Base-by-base conservation (phyloP, 371 early-diverging fungal genomes). In the Apophysomyces variabilis region DNA sequence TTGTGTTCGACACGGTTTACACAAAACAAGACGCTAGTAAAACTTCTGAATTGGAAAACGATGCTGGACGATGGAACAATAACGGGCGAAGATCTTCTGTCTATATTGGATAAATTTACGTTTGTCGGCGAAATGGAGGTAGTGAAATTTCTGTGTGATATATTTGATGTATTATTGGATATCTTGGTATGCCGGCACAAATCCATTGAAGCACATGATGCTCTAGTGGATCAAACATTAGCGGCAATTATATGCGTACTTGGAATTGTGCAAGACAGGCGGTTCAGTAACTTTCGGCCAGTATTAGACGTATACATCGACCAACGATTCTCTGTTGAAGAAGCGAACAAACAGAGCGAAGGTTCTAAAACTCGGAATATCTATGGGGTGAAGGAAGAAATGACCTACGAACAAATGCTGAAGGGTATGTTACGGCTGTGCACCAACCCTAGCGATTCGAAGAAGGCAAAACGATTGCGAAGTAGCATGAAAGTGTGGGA, bases 401-500 rank as follows among this genome's bases (percentile, higher is more conserved):
- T 57, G 11, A 78, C 74, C 0, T 74, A 71, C 58, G 66, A 78
- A 14, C 73, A 73, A 35, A 60, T 92, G 14, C 66, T 89, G 36
- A 66, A 75, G 8, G 77, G 85, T 12, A 71, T 91, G 54, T 58
- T 71, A 26, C 69, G 77, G 13, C 59, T 91, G 18, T 76, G 86
- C 59, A 64, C 66, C 0, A 62, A 86, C 57, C 80, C 85, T 0
- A 69, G 75, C 7, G 76, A 84, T 47, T 58, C 82, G 0, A 72
- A 69, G 3, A 82, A 77, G 35, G 85, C 82, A 16, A 84, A 86
- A 61, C 74, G 80, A 18, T 64, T 90, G 39, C 75, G 91, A 6
- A 85, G 77, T 32, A 80, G 87, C n/a, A 84, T 91, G 71, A 90
- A 89, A 64, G 91, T 89, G 3, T 90, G 88, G 87, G 82, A 86